These are phyloP conservation scores for Austroboletus eburneus DNA, from an alignment of 768 basidiomycete genomes.

Conservation along the genomic window DNA sequence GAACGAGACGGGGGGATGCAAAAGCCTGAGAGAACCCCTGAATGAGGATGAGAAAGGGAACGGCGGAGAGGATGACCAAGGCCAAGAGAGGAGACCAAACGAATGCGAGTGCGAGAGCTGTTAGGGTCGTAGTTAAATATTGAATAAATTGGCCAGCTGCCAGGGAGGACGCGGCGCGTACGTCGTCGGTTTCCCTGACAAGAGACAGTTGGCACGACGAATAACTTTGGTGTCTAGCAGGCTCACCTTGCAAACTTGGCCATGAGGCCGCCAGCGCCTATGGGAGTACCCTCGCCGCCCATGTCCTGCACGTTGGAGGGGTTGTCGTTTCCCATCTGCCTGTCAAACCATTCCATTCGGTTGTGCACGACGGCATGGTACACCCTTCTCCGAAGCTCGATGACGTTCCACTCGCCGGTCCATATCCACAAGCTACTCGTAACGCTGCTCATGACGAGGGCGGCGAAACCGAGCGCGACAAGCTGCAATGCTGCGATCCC, in stretches of 20 bases:
- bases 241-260: conserved; percentile 80
- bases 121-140: conserved; percentile 72
- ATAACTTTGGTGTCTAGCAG: too few relatives aligned
- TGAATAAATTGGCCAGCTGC: conserved; percentile 77
- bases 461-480: conserved; percentile 58
- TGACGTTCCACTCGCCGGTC: conserved; percentile 77
- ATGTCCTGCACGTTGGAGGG: conserved; percentile 34
- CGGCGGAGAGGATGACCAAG: conserved; percentile 85
- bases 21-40: conserved; percentile 71
- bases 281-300: conserved; percentile 42
- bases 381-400: conserved; percentile 61
- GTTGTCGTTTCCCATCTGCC: conserved; percentile 61
- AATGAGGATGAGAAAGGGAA: conserved; percentile 76
- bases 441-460: conserved; percentile 67
- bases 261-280: conserved; percentile 90
- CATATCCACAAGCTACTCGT: conserved; percentile 83
- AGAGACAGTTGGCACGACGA: not conserved
- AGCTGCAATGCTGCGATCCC: conserved; percentile 63
- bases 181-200: conserved; percentile 88
- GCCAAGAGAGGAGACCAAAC: conserved; percentile 76
- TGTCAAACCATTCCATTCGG: conserved; percentile 90
- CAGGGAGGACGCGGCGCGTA: conserved; percentile 79
- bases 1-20: conserved; percentile 60
- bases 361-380: conserved; percentile 63
- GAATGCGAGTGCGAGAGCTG: conserved; percentile 82